Percentiles rank a stretch among this genome's conserved stretches.
These are phyloP conservation scores for Spatholobus suberectus DNA, from an alignment of 306 rosid species.

Conservation along the genomic window DNA sequence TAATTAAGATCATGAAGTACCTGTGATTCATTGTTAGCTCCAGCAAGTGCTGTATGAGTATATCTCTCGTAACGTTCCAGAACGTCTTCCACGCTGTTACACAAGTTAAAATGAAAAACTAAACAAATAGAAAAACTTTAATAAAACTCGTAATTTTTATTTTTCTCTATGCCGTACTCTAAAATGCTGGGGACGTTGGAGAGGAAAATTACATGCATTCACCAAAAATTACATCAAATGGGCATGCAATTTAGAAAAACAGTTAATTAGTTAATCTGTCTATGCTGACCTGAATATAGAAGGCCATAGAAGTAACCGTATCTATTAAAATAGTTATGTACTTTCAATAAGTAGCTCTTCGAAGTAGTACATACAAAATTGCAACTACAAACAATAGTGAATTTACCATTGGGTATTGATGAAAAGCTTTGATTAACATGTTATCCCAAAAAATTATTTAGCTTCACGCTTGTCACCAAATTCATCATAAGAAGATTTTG, in stretches of 20 bases:
- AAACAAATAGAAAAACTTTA: background rate
- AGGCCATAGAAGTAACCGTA: background rate
- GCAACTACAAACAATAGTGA: background rate
- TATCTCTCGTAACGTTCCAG: conserved; percentile 79
- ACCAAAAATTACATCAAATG: background rate
- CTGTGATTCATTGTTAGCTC: conserved; percentile 56
- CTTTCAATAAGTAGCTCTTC: background rate
- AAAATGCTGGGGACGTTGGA: background rate
- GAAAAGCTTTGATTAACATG: no score
- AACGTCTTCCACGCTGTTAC: conserved; percentile 69
- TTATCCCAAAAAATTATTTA: no score
- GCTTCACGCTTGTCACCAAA: background rate
- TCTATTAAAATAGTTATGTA: background rate
- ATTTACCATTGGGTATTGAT: no score
- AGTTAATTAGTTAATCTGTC: background rate
- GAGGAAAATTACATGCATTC: background rate
- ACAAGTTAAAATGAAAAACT: conserved; percentile 23
- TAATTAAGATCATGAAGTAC: conserved; percentile 35
- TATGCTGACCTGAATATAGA: no score
- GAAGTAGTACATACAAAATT: background rate
- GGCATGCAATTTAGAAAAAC: background rate
- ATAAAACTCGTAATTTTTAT: background rate
- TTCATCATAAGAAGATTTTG: background rate
- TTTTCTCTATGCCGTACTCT: no score
- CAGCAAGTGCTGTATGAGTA: conserved; percentile 41